Evolutionary conservation across 78 protist genomes (phyloP).

Genomic region (Dictyostelium purpureum): DNA sequence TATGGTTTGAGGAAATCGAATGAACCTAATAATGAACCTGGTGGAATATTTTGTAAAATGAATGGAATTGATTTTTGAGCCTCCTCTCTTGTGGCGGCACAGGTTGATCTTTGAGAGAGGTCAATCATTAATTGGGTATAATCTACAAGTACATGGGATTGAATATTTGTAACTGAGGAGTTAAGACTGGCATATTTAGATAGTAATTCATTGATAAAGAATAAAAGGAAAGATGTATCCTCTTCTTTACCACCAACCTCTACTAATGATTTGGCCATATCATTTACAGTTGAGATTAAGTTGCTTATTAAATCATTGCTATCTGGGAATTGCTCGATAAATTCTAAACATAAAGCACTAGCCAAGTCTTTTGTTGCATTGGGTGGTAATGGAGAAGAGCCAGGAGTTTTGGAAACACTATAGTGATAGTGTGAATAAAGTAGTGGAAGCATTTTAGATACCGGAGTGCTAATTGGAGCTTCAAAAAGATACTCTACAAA

Average conservation of each 20-base stretch:
- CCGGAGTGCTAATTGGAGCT: not conserved
- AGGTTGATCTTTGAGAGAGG: constrained; percentile 51
- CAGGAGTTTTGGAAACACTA: constrained; percentile 16
- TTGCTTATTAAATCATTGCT: not conserved
- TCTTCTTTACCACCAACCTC: constrained; percentile 44
- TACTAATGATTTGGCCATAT: not conserved
- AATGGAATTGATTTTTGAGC: constrained; percentile 60
- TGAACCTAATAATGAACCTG: constrained; percentile 22
- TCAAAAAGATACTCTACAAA: constrained; percentile 54
- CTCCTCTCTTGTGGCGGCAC: not conserved
- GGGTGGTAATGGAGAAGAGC: not conserved
- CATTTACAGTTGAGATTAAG: constrained; percentile 16
- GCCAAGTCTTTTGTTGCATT: not conserved
- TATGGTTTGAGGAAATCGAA: constrained; percentile 58
- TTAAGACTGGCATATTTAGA: not conserved
- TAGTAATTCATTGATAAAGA: constrained; percentile 28
- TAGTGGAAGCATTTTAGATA: not conserved
- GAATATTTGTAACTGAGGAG: not conserved
- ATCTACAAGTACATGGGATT: constrained; percentile 10
- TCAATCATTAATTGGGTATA: constrained; percentile 33
- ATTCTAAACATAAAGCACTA: not conserved
- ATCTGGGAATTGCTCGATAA: not conserved
- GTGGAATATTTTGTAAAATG: constrained; percentile 47
- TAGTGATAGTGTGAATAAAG: constrained; percentile 16
- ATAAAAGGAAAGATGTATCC: constrained; percentile 23